Evolutionary conservation across 805 yeast genomes (phyloP), one percentile per base, ranked within the genome.

Genomic region (Pichia californica): DNA sequence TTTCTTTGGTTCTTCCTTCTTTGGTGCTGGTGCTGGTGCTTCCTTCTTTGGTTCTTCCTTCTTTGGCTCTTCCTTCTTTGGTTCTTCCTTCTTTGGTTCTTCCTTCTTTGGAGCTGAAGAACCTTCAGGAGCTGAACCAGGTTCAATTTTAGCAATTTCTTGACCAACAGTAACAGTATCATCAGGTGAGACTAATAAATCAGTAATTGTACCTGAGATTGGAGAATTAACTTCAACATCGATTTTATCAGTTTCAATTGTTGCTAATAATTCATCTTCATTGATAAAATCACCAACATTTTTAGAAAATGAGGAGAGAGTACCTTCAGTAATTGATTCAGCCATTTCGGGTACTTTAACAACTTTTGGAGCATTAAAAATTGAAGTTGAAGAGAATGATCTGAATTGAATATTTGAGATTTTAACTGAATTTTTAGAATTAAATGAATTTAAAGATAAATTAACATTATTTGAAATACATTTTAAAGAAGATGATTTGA

Each of bases 331-430:
- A 61, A 93, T 83, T 40, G 97, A 89, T 70, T 93, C 99, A 35
- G 99, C 98, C 97, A 93, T 88, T 52, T 87, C 94, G 38, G 99
- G 99, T 19, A 93, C 98, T 66, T 88, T 86, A 41, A 91, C 95
- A 38, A 64, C 59, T 39, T 45, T 47, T 31, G 40, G 43, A 23
- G 46, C 46, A 28, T 28, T 25, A 14, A 31, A 20, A 18, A 18
- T 13, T n/a, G 18, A 23, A 6, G 44, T n/a, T 6, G 41, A n/a
- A 10, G 47, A 40, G 35, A 44, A 44, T 2, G 8, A n/a, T 31
- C 47, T 35, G 4, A 30, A n/a, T 7, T 23, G 25, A 23, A 23
- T 23, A n/a, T n/a, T n/a, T n/a, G n/a, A n/a, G n/a, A n/a, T n/a
- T n/a, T n/a, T n/a, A n/a, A n/a, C n/a, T n/a, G n/a, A n/a, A n/a